These are phyloP conservation scores for Durotheca rogersii DNA, from an alignment of 495 filamentous ascomycete species.

Conservation along the genomic window DNA sequence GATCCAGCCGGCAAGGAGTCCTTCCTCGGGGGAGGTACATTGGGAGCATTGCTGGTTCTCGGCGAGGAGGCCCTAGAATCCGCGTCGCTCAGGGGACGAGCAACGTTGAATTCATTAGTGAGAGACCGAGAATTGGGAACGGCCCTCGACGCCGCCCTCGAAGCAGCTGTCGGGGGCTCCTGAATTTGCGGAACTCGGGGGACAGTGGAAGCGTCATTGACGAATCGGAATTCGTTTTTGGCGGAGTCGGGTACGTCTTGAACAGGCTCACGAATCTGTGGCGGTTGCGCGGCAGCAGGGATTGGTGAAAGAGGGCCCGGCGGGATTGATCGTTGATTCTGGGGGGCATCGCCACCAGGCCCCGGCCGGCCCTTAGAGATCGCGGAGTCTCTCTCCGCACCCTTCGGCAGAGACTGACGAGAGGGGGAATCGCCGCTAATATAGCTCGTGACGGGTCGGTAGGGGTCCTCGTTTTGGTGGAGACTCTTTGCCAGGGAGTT, in stretches of 20 bases:
- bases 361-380: slow-evolving; percentile 33
- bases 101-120: slow-evolving; percentile 23
- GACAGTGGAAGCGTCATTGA: slow-evolving; percentile 37
- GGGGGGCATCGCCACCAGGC: slow-evolving; percentile 2
- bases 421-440: slow-evolving; percentile 59
- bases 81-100: slow-evolving; percentile 9
- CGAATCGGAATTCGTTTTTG: slow-evolving; percentile 34
- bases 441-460: slow-evolving; percentile 68
- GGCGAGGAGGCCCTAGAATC: slow-evolving; percentile 10
- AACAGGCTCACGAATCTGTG: slow-evolving; percentile 6
- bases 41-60: too few species aligned
- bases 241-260: slow-evolving; percentile 8
- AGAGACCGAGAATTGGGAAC: slow-evolving; percentile 19
- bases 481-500: slow-evolving; percentile 77
- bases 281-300: slow-evolving; percentile 32
- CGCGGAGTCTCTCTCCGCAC: slow-evolving; percentile 58
- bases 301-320: slow-evolving; percentile 27
- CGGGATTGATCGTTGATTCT: slow-evolving; percentile 19
- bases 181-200: slow-evolving; percentile 37
- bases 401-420: slow-evolving; percentile 54
- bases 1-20: slow-evolving; percentile 27
- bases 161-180: slow-evolving; percentile 40
- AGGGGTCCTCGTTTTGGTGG: slow-evolving; percentile 74
- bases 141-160: slow-evolving; percentile 26
- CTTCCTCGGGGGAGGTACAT: slow-evolving; percentile 21